Percentiles rank a stretch among this genome's conserved stretches.
These are phyloP conservation scores for Purshia tridentata DNA, from an alignment of 306 rosid species.

Conservation along the genomic window DNA sequence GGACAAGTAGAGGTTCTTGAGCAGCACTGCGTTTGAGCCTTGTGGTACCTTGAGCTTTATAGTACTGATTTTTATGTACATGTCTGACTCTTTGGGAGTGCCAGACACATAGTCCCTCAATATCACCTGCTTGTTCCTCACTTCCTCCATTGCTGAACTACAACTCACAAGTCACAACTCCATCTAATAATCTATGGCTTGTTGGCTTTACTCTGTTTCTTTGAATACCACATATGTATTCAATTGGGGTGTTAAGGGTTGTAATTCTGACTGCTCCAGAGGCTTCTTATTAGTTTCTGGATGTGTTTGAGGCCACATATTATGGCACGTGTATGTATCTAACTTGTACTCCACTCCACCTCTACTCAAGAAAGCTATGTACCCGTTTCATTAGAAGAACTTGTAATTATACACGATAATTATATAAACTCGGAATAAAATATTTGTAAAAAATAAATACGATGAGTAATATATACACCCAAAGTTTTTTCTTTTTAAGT, in stretches of 20 bases:
- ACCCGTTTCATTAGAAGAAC: neutral
- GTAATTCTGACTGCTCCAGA: too few species aligned
- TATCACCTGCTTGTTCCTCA: conserved; percentile 20
- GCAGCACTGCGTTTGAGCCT: conserved; percentile 5
- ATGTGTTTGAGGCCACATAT: too few species aligned
- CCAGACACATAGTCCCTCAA: conserved; percentile 14
- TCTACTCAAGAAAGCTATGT: neutral
- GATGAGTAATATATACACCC: too few species aligned
- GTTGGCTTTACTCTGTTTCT: neutral
- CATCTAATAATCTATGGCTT: too few species aligned
- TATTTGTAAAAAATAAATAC: too few species aligned
- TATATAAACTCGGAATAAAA: too few species aligned
- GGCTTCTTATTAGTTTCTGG: neutral
- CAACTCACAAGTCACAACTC: too few species aligned
- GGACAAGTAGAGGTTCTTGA: conserved; percentile 22
- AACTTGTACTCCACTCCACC: neutral
- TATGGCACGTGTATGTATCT: neutral
- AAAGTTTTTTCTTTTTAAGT: too few species aligned
- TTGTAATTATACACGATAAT: too few species aligned
- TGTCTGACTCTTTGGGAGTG: conserved; percentile 10
- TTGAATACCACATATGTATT: neutral
- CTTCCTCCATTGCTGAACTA: conserved; percentile 6
- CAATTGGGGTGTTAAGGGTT: too few species aligned
- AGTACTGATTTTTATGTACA: conserved; percentile 5
- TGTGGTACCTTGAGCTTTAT: conserved; percentile 14